Evolutionary conservation across 1,284 basidiomycete species (phyloP).

Genomic region (Marasmius oreades): DNA sequence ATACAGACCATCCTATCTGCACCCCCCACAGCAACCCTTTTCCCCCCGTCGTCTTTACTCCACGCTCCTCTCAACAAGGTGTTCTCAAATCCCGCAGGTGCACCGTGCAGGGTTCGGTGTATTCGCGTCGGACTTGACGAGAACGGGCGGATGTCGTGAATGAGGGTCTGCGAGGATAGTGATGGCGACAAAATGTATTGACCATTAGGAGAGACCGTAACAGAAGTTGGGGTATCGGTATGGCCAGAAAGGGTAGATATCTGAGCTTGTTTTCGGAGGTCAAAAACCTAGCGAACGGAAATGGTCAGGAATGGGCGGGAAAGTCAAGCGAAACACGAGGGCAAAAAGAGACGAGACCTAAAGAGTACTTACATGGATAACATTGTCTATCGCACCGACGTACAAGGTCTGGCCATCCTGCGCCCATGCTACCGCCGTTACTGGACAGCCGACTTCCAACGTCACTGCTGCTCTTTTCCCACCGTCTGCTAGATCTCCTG

Average conservation of each 20-base stretch:
- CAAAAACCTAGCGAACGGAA: slow-evolving; percentile 63
- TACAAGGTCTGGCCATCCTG: slow-evolving; percentile 41
- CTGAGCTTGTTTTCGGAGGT: slow-evolving; percentile 77
- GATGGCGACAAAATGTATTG: slow-evolving; percentile 83
- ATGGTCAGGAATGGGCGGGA: neutral
- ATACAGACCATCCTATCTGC: slow-evolving; percentile 86
- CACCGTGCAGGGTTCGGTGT: slow-evolving; percentile 76
- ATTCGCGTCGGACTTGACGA: slow-evolving; percentile 78
- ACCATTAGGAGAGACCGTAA: slow-evolving; percentile 87
- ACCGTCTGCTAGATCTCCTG: slow-evolving; percentile 41
- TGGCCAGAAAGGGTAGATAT: slow-evolving; percentile 78
- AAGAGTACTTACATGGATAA: slow-evolving; percentile 72
- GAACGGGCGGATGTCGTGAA: slow-evolving; percentile 91
- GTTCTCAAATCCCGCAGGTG: slow-evolving; percentile 90
- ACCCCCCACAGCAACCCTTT: slow-evolving; percentile 73
- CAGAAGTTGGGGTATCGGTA: slow-evolving; percentile 84
- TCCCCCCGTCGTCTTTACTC: slow-evolving; percentile 73
- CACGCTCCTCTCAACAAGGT: slow-evolving; percentile 78
- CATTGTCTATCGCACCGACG: slow-evolving; percentile 90
- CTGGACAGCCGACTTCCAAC: slow-evolving; percentile 83
- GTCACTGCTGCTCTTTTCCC: slow-evolving; percentile 71
- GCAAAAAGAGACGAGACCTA: neutral
- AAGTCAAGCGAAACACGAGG: too few species aligned
- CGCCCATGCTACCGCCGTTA: slow-evolving; percentile 64
- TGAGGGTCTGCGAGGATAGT: slow-evolving; percentile 81